phyloP scores from a whole-genome alignment of 2,329 filamentous ascomycete species.

The Microdochium nivale region DNA sequence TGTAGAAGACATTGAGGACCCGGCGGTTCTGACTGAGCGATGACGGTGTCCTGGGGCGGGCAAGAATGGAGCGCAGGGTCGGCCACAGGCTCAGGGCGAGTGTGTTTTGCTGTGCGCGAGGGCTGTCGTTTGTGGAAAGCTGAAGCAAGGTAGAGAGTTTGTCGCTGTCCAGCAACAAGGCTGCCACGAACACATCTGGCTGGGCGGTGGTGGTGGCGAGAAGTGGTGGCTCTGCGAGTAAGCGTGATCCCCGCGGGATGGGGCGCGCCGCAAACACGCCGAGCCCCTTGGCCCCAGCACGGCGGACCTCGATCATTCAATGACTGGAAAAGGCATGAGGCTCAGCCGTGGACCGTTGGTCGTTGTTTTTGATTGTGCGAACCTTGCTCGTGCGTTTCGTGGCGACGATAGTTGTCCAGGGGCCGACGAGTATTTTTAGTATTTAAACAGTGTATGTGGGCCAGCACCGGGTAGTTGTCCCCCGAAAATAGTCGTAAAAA shows the following conservation, averaged over 20 bases:
- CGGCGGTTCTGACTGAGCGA: slow-evolving; percentile 6
- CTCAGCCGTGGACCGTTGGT: too few species aligned
- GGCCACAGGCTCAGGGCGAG: not conserved
- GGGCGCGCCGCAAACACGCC: slow-evolving; percentile 13
- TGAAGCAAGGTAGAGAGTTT: slow-evolving; percentile 4
- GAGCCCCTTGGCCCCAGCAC: slow-evolving; percentile 13
- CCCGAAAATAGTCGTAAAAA: too few species aligned
- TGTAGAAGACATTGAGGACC: slow-evolving; percentile 13
- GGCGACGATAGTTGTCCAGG: too few species aligned
- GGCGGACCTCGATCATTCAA: slow-evolving; percentile 10
- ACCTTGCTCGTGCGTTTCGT: too few species aligned
- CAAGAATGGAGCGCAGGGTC: not conserved
- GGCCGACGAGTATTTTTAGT: too few species aligned
- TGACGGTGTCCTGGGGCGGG: not conserved
- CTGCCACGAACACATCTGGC: slow-evolving; percentile 7
- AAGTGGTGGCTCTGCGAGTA: slow-evolving; percentile 15
- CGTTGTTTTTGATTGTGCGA: too few species aligned
- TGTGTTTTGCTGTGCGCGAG: slow-evolving; percentile 2
- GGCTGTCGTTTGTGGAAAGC: slow-evolving; percentile 4
- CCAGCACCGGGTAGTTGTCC: too few species aligned
- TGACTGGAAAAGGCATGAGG: too few species aligned
- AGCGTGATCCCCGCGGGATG: slow-evolving; percentile 13
- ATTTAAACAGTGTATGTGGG: too few species aligned
- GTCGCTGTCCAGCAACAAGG: slow-evolving; percentile 4
- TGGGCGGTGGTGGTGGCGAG: slow-evolving; percentile 10